Conservation (phyloP, 495 filamentous ascomycete species). For the Daldinia decipiens region DNA sequence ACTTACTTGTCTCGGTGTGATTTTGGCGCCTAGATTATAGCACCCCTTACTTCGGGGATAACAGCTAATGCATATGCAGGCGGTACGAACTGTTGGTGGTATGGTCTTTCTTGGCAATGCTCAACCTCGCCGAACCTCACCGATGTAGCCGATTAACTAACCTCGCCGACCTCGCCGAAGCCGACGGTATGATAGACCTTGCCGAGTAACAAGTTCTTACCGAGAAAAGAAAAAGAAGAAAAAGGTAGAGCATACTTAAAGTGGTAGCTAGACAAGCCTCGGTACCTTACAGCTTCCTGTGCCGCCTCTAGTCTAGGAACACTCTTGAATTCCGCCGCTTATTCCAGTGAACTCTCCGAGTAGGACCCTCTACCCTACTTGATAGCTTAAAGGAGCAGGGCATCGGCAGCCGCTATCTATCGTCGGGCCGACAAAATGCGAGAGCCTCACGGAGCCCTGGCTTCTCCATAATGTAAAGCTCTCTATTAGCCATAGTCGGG, state of each 20-base stretch:
- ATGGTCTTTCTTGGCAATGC: background rate
- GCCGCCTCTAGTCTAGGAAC: background rate
- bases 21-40: too few species aligned
- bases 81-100: too few species aligned
- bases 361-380: background rate
- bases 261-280: too few species aligned
- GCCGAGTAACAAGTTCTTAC: background rate
- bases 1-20: too few species aligned
- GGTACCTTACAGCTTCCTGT: background rate
- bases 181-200: background rate
- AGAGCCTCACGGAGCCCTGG: background rate
- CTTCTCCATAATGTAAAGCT: constrained; percentile 1
- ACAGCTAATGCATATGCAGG: too few species aligned
- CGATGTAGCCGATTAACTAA: background rate
- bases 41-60: too few species aligned
- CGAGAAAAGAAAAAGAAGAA: too few species aligned
- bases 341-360: background rate
- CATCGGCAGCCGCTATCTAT: background rate
- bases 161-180: constrained; percentile 1
- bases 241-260: too few species aligned
- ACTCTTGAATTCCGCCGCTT: background rate
- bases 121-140: constrained; percentile 2
- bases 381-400: background rate
- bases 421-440: background rate
- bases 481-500: background rate